Evolutionary conservation across 306 rosid genomes (phyloP).

Genomic region (Gillenia trifoliata): DNA sequence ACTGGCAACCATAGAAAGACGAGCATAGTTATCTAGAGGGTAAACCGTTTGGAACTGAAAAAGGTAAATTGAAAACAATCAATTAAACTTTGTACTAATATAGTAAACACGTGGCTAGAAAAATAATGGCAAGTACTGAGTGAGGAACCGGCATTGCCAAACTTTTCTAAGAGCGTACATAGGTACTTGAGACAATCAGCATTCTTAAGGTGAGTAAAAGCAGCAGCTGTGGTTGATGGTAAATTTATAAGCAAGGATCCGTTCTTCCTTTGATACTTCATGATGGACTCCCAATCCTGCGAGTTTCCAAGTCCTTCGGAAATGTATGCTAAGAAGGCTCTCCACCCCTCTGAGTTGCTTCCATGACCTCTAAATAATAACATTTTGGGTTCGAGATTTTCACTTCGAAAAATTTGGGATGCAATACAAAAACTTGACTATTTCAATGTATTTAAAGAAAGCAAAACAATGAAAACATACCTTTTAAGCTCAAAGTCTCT

Average conservation of each 20-base stretch:
- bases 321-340: conserved; percentile 68
- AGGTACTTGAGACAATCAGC: conserved; percentile 63
- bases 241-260: conserved; percentile 80
- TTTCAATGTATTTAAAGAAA: neutral
- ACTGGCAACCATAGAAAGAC: conserved; percentile 64
- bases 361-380: conserved; percentile 30
- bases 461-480: conserved; percentile 14
- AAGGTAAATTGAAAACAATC: neutral
- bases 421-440: neutral
- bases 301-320: conserved; percentile 62
- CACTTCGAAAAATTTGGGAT: neutral
- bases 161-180: conserved; percentile 44
- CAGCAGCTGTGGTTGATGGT: conserved; percentile 80
- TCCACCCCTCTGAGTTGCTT: conserved; percentile 59
- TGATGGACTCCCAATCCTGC: conserved; percentile 52
- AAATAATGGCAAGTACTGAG: neutral
- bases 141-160: conserved; percentile 58
- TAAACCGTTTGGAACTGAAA: conserved; percentile 66
- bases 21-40: conserved; percentile 65
- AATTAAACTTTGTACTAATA: neutral
- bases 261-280: conserved; percentile 74
- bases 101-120: neutral
- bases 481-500: conserved; percentile 58
- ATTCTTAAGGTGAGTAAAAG: conserved; percentile 48
- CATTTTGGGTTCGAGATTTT: conserved; percentile 4